Conservation (phyloP, 169 alveolate species). For the Besnoitia besnoiti region DNA sequence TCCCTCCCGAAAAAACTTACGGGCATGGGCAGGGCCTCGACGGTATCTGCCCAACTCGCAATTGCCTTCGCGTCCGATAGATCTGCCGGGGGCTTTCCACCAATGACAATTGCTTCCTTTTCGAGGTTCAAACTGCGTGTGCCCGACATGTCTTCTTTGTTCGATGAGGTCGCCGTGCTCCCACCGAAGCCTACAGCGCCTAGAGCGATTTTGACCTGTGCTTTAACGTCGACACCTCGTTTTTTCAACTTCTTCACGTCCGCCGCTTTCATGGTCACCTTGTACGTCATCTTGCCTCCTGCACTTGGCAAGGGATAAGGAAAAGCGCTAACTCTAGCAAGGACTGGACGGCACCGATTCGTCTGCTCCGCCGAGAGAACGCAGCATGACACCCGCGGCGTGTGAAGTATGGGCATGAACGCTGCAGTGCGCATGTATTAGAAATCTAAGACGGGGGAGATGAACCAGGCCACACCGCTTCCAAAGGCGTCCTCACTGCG, state of each 20-base stretch:
- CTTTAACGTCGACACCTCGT: conserved; percentile 78
- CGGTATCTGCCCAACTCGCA: conserved; percentile 68
- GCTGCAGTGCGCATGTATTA: too few species aligned
- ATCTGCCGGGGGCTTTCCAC: conserved; percentile 77
- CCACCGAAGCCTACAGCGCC: conserved; percentile 45
- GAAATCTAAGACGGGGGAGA: too few species aligned
- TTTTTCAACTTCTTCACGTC: conserved; percentile 76
- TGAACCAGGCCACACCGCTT: too few species aligned
- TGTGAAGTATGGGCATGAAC: too few species aligned
- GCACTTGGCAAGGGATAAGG: background rate
- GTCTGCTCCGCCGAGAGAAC: background rate
- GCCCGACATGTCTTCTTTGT: background rate
- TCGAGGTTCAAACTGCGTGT: conserved; percentile 49
- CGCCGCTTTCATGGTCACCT: conserved; percentile 74
- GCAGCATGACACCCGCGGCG: too few species aligned
- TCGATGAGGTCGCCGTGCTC: conserved; percentile 8
- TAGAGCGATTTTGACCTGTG: conserved; percentile 61
- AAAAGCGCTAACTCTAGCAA: background rate
- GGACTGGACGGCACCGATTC: background rate
- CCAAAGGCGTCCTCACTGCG: too few species aligned
- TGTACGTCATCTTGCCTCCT: conserved; percentile 85
- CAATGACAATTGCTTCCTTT: conserved; percentile 74
- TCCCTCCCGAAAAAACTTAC: conserved; percentile 63
- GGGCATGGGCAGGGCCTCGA: conserved; percentile 67
- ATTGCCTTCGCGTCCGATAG: conserved; percentile 77